Evolutionary conservation across 495 filamentous ascomycete species (phyloP), one percentile per base, ranked within the genome.

Genomic region (Aspergillus campestris): DNA sequence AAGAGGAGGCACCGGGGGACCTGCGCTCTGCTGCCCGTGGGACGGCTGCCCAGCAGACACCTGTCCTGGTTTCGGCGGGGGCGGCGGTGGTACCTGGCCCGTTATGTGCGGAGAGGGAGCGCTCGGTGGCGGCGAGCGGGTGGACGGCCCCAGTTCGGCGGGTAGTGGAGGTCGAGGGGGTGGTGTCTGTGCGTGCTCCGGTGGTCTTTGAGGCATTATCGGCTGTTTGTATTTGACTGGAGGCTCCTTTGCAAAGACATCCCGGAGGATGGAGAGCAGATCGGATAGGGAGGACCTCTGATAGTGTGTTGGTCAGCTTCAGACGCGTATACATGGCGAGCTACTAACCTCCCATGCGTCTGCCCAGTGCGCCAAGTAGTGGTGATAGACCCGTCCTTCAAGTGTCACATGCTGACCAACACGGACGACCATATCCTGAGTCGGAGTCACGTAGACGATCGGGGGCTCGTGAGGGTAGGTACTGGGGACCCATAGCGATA

Each of bases 341-440:
- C 14, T 31, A 82, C 86, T 78, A 50, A 94, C 88, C 81, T 95
- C 90, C 86, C 86, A 94, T 46, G 83, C 86, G 49, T 86, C 81
- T 24, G 73, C 69, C 92, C 92, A 98, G 35, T 86, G 82, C 10
- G 87, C 86, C 34, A 98, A 65, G 64, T 96, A 97, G 43, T 92
- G 94, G 67, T 98, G 92, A 59, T 95, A 98, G 54, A 95, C 79
- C 59, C 83, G 83, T 38, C 92, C 92, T 55, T 96, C 89, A n/a
- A 84, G 80, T 53, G 91, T 89, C 42, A 98, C 89, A 69, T 97
- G 87, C 55, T 97, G 92, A 2, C 94, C 92, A 6, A 89, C 83
- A 18, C 90, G 76, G 18, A 97, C 82, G 42, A 85, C 67, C 89
- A 98, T 96, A 56, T 83, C 87, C 50, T 84, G 82, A 2, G 86